Evolutionary conservation across 1,284 basidiomycete species (phyloP).

Genomic region (Athelia psychrophila): DNA sequence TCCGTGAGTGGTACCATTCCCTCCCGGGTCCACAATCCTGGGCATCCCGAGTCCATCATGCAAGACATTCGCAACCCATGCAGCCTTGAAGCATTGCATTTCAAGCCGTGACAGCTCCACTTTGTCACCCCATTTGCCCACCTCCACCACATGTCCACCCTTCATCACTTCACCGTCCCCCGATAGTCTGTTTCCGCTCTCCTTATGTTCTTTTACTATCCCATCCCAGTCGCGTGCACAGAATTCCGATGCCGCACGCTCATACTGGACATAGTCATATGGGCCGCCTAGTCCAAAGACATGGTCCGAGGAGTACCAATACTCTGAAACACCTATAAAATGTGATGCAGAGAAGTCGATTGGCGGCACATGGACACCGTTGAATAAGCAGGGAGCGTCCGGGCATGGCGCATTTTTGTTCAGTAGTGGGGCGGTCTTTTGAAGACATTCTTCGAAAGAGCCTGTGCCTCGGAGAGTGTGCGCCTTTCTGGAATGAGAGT

Average conservation of each 20-base stretch:
- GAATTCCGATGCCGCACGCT: slow-evolving; percentile 87
- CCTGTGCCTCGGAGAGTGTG: slow-evolving; percentile 86
- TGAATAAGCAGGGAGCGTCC: slow-evolving; percentile 90
- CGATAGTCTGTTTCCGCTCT: slow-evolving; percentile 44
- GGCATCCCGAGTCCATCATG: slow-evolving; percentile 97
- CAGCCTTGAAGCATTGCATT: slow-evolving; percentile 99
- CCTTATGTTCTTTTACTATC: slow-evolving; percentile 70
- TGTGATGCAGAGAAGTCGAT: slow-evolving; percentile 90
- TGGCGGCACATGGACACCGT: slow-evolving; percentile 90
- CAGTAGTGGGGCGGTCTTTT: slow-evolving; percentile 73
- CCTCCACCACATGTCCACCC: slow-evolving; percentile 53
- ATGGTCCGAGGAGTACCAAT: slow-evolving; percentile 99
- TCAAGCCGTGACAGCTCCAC: slow-evolving; percentile 85
- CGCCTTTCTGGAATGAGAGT: slow-evolving; percentile 41
- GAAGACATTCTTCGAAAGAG: slow-evolving; percentile 84
- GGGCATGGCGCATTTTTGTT: slow-evolving; percentile 86
- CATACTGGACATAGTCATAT: slow-evolving; percentile 96
- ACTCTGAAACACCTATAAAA: slow-evolving; percentile 98
- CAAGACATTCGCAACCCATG: slow-evolving; percentile 95
- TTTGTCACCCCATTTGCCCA: slow-evolving; percentile 66
- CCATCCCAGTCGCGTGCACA: slow-evolving; percentile 81
- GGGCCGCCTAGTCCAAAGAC: slow-evolving; percentile 93
- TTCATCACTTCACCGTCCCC: slow-evolving; percentile 55
- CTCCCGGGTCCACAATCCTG: slow-evolving; percentile 82
- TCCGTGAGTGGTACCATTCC: slow-evolving; percentile 61